phyloP scores from a whole-genome alignment of 2,329 filamentous ascomycete species.

The Colletotrichum graminicola region DNA sequence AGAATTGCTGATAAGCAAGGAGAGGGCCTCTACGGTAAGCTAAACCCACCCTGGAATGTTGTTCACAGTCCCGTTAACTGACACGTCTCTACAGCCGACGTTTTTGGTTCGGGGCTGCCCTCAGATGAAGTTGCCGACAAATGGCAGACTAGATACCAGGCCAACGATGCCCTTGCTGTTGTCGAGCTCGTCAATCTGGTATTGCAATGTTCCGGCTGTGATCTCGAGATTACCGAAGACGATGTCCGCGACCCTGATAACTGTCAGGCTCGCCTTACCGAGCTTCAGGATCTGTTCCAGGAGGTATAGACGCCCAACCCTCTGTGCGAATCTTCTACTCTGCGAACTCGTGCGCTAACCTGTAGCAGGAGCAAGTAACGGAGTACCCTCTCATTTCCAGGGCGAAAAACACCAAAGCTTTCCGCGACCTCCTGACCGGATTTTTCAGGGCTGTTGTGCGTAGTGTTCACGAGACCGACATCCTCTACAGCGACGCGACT shows the following conservation, averaged over 20 bases:
- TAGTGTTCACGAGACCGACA: constrained; percentile 83
- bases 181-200: constrained; percentile 76
- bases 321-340: not conserved
- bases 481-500: constrained; percentile 81
- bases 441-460: constrained; percentile 85
- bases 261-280: constrained; percentile 79
- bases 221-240: constrained; percentile 80
- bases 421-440: constrained; percentile 80
- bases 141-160: constrained; percentile 71
- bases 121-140: constrained; percentile 69
- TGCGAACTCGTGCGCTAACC: constrained; percentile 47
- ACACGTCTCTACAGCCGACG: constrained; percentile 62
- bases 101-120: constrained; percentile 71
- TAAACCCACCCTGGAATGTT: constrained; percentile 37
- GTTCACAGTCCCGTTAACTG: constrained; percentile 43
- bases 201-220: constrained; percentile 81
- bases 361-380: constrained; percentile 75
- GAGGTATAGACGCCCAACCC: constrained; percentile 64
- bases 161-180: constrained; percentile 66
- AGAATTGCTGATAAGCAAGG: constrained; percentile 63
- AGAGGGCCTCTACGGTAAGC: constrained; percentile 68
- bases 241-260: constrained; percentile 94
- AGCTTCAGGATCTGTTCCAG: constrained; percentile 91
- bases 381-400: constrained; percentile 94
- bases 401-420: constrained; percentile 79